A percentile compares a stretch with the other conserved stretches of the same genome.
Conservation (phyloP, 495 filamentous ascomycete genomes). For the Cercophora newfieldiana region DNA sequence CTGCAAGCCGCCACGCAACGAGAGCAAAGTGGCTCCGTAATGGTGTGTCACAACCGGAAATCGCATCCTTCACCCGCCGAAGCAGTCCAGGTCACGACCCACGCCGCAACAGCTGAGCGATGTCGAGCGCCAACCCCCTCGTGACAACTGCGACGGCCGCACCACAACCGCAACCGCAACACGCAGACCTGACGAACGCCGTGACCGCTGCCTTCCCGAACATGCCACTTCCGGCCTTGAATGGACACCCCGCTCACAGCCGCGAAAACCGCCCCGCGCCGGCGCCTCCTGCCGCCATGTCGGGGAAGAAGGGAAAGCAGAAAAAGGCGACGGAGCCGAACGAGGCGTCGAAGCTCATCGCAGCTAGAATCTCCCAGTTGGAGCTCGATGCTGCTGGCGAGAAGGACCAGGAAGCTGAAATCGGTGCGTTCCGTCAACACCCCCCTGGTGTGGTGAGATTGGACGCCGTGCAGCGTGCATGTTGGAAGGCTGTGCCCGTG, state of each 20-base stretch:
- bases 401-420: slow-evolving; percentile 93
- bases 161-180: too few species aligned
- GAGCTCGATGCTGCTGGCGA: slow-evolving; percentile 90
- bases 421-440: slow-evolving; percentile 66
- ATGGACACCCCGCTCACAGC: slow-evolving; percentile 38
- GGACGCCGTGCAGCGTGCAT: background rate
- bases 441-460: background rate
- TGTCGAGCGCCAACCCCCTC: slow-evolving; percentile 31
- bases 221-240: slow-evolving; percentile 26
- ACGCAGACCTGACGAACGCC: slow-evolving; percentile 30
- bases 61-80: slow-evolving; percentile 2
- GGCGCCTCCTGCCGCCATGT: slow-evolving; percentile 40
- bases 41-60: too few species aligned
- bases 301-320: slow-evolving; percentile 65
- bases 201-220: slow-evolving; percentile 26
- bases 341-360: slow-evolving; percentile 85
- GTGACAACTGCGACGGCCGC: slow-evolving; percentile 30
- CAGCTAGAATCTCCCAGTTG: slow-evolving; percentile 91
- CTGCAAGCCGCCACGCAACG: background rate
- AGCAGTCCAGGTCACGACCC: background rate
- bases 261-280: slow-evolving; percentile 46
- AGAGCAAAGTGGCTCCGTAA: slow-evolving; percentile 14
- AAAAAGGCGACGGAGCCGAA: slow-evolving; percentile 74
- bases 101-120: slow-evolving; percentile 15
- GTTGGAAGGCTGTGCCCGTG: background rate